Evolutionary conservation across 352 stramenopile genomes (phyloP).

Genomic region (Phytophthora nicotianae): DNA sequence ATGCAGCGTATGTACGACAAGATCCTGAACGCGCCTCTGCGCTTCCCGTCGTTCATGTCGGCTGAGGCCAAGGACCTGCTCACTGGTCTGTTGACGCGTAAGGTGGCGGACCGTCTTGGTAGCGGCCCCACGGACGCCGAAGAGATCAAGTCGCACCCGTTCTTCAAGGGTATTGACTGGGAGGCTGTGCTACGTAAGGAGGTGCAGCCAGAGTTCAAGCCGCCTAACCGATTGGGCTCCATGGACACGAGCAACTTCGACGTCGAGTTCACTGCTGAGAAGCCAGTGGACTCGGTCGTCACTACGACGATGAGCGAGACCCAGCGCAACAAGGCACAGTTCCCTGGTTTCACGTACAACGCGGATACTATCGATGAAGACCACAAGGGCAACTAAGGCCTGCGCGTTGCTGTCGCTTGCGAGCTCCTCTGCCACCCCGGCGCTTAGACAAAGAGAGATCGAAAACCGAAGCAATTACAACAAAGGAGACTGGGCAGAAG

Average conservation of each 20-base stretch:
- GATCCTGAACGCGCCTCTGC: conserved; percentile 91
- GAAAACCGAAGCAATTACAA: conserved; percentile 30
- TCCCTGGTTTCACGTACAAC: conserved; percentile 91
- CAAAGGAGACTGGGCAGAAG: conserved; percentile 24
- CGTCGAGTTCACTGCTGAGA: conserved; percentile 93
- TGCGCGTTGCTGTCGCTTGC: conserved; percentile 12
- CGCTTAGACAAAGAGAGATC: conserved; percentile 42
- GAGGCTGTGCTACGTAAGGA: conserved; percentile 89
- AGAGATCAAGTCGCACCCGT: conserved; percentile 94
- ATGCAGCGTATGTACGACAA: conserved; percentile 96
- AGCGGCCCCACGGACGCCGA: conserved; percentile 86
- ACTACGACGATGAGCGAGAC: conserved; percentile 92
- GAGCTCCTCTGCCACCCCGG: conserved; percentile 27
- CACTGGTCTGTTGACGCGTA: conserved; percentile 84
- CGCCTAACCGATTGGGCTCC: conserved; percentile 84
- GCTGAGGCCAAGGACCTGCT: conserved; percentile 88
- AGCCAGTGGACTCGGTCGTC: conserved; percentile 90
- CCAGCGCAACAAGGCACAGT: conserved; percentile 91
- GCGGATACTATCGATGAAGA: conserved; percentile 87
- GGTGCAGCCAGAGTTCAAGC: conserved; percentile 92
- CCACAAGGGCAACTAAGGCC: conserved; percentile 78
- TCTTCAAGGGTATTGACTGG: conserved; percentile 94
- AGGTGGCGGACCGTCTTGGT: conserved; percentile 87
- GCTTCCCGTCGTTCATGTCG: conserved; percentile 92
- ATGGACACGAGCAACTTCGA: conserved; percentile 96